Base-by-base conservation (phyloP, 2,329 filamentous ascomycete species). In the Magnaporthales sp. region DNA sequence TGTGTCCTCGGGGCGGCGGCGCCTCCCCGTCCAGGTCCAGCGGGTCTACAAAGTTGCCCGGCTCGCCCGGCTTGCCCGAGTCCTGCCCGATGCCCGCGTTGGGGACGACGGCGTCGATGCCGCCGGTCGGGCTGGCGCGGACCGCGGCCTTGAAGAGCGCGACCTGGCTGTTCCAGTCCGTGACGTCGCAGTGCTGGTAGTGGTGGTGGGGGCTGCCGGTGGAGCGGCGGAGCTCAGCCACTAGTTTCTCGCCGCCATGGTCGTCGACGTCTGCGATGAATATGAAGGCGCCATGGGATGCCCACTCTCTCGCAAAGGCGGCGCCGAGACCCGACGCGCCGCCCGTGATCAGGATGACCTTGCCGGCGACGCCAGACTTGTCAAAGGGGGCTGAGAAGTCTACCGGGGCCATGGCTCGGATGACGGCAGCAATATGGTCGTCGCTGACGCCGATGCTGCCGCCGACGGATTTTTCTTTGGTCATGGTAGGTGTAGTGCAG, bases 231-330 rank as follows among this genome's bases (percentile, higher is more conserved):
- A 89, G 75, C 31, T 81, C 77, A 15, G 82, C 81, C 6, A 85
- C 82, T 24, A 90, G 78, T 24, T 78, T 75, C 69, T 85, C 79
- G 29, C 87, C 87, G n/a, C 78, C 78, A 13, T 74, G 70, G 66
- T 82, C 79, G 71, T 86, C 83, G 71, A 90, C 77, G 74, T 91
- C 89, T 46, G 86, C 87, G n/a, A 90, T 78, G 68, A 89, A 80
- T 29, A 91, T 75, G 68, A 84, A 83, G 1, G 87, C 88, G 15
- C 84, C 84, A 69, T 80, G 76, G 1, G 75, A 73, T 13, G 85
- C 85, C 83, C 84, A 86, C 67, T 77, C 74, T 62, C 78, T 78
- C 46, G 82, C 80, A 72, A 86, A 83, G 13, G 77, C 79, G 11
- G 82, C 81, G 2, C 86, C 86, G 66, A 88, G 79, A 6, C 86